Evolutionary conservation across 176 grass and related monocot species (phyloP).

Genomic region (Musa troglodytarum): DNA sequence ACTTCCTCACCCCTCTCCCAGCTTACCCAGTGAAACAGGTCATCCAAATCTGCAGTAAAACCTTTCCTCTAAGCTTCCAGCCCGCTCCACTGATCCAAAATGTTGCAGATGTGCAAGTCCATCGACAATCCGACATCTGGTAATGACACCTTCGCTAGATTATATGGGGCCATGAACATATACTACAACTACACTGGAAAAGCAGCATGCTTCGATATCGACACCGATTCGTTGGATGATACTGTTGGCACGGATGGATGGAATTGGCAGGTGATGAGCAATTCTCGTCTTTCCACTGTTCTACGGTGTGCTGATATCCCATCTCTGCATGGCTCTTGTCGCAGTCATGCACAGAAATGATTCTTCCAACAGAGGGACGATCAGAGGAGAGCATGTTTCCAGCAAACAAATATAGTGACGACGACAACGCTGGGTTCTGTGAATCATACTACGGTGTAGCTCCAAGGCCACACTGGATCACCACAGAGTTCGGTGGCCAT

Average conservation of each 20-base stretch:
- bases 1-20: constrained; percentile 42
- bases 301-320: too few relatives aligned
- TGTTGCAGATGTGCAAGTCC: constrained; percentile 40
- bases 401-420: constrained; percentile 27
- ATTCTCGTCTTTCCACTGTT: too few relatives aligned
- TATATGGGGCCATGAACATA: constrained; percentile 31
- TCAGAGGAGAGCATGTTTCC: constrained; percentile 27
- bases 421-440: neutral
- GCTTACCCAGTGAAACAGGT: constrained; percentile 38
- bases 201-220: neutral
- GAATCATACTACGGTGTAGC: constrained; percentile 22
- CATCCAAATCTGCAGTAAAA: neutral
- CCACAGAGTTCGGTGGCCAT: constrained; percentile 45
- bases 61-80: neutral
- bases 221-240: neutral
- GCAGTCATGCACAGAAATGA: constrained; percentile 53
- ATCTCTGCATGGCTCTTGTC: too few relatives aligned
- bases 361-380: constrained; percentile 25
- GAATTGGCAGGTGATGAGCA: too few relatives aligned
- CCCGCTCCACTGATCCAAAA: neutral
- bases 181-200: constrained; percentile 41
- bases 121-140: constrained; percentile 33
- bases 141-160: constrained; percentile 14
- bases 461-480: constrained; percentile 35
- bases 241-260: too few relatives aligned